Evolutionary conservation across 1,284 basidiomycete genomes (phyloP), one percentile per base, ranked within the genome.

Genomic region (Melampsora americana): DNA sequence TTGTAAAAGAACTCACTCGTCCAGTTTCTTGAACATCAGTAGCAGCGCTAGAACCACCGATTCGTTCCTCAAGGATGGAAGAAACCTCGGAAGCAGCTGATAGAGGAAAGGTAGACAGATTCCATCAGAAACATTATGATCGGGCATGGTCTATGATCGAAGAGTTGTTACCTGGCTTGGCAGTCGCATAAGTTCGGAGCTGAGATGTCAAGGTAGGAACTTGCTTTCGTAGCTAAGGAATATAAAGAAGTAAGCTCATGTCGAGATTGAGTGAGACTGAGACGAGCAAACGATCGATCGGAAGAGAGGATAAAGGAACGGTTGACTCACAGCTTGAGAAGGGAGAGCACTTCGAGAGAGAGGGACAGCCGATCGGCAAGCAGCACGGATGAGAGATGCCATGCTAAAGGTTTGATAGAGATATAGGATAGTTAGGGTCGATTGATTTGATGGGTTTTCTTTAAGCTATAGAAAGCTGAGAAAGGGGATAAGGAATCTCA

Each of bases 11-110:
- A 97, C 85, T 98, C 81, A 99, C 95, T 84, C 94, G 93, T 83
- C 95, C 95, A 79, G 95, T 98, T 87, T 99, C 95, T 87, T 97
- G 93, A 83, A 98, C 92, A 85, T 97, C 95, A 83, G 89, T 92
- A 82, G 92, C 90, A 81, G 93, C 87, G 81, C 90, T 87, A 80
- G 92, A 88, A 84, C 95, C 95, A 81, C 95, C 89, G 85, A 99
- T 99, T 85, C 95, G 93, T 84, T 91, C 92, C 88, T 99, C 95
- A 83, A 99, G 90, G 86, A 99, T 98, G 82, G 93, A 94, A 78
- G 94, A 95, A 82, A 99, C 95, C 89, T 99, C 95, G 83, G 95
- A 95, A 81, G 95, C 95, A 85, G 94, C 95, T 97, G 82, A 78
- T 62, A 70, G 66, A 7, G 56, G 18, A 20, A 11, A 30, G 42